phyloP scores from a whole-genome alignment of 108 stramenopile genomes.

The Fragilariopsis cylindrus region DNA sequence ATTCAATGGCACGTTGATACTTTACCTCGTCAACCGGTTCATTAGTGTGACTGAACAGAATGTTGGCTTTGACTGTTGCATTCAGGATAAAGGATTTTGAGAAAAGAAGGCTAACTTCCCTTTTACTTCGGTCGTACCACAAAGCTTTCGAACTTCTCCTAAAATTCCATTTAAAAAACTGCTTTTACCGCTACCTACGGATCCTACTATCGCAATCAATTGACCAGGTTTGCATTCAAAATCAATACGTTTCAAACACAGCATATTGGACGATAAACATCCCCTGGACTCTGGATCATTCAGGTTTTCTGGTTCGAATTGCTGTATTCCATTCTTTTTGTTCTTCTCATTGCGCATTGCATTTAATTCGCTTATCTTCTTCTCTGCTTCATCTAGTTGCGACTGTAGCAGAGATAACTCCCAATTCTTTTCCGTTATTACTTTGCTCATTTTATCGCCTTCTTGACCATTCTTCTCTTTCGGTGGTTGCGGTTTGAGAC shows the following conservation, averaged over 20 bases:
- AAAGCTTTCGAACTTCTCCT: constrained; percentile 75
- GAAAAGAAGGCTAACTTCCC: constrained; percentile 71
- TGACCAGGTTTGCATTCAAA: constrained; percentile 68
- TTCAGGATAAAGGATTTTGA: constrained; percentile 94
- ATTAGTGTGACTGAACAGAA: constrained; percentile 93
- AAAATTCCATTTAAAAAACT: constrained; percentile 87
- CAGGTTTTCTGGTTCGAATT: not conserved
- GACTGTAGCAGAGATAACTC: constrained; percentile 66
- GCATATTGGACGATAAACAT: constrained; percentile 35
- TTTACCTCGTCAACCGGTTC: constrained; percentile 59
- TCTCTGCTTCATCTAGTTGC: constrained; percentile 70
- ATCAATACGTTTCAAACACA: constrained; percentile 60
- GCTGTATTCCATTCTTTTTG: not conserved
- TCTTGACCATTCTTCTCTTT: constrained; percentile 6
- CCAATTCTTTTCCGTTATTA: constrained; percentile 53
- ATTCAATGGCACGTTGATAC: constrained; percentile 76
- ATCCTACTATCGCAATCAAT: constrained; percentile 89
- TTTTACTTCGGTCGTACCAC: constrained; percentile 57
- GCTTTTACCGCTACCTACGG: constrained; percentile 91
- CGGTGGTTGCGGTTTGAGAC: constrained; percentile 30
- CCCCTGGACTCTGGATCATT: constrained; percentile 9
- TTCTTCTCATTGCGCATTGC: constrained; percentile 6
- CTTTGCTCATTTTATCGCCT: constrained; percentile 15
- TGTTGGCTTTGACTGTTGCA: constrained; percentile 92
- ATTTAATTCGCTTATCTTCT: constrained; percentile 42